Base-by-base conservation (phyloP, 2,329 filamentous ascomycete species). In the Pyrenochaeta sp. region DNA sequence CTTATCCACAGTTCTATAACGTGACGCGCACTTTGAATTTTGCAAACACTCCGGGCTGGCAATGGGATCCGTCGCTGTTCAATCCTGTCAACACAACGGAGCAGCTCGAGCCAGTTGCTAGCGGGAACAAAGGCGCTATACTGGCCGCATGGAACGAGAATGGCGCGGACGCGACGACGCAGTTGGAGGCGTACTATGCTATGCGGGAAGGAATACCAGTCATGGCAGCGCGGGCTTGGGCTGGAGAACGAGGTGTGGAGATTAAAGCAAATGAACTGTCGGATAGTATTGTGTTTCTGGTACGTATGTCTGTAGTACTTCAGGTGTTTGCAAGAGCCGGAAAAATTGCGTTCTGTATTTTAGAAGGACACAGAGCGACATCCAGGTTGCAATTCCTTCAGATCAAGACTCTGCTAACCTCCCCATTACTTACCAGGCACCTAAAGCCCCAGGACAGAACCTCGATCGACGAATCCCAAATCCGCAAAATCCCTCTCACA, bases 141-240 rank as follows among this genome's bases (percentile, higher is more conserved):
- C 48, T 82, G 19, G 81, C 81, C 0, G 80, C 80, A 0, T 84
- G 81, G 82, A 83, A 80, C 48, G 82, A 84, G 53, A 82, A 81
- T 47, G 82, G 82, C 0, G 77, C 81, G 0, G 81, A 83, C 59
- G 81, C 81, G 0, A 81, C 80, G 2, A 82, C 80, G 1, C 80
- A 83, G 66, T 69, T 82, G 0, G 81, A 83, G 58, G 80, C 79
- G 2, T 83, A 80, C 63, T 83, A 83, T 55, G 78, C 81, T 2
- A 78, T 82, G 69, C 77, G 80, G 0, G 71, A 79, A 1, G 80
- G 80, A 2, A 80, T 83, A 7, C 80, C 80, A 0, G 75, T 81
- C 0, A 75, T 81, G 2, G 81, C 75, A 0, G 79, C 79, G 12
- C 67, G 76, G 13, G 73, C 79, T 0, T 84, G 82, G 82, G 71